Conservation (phyloP, 2,329 filamentous ascomycete genomes). For the Stemphylium lycopersici region DNA sequence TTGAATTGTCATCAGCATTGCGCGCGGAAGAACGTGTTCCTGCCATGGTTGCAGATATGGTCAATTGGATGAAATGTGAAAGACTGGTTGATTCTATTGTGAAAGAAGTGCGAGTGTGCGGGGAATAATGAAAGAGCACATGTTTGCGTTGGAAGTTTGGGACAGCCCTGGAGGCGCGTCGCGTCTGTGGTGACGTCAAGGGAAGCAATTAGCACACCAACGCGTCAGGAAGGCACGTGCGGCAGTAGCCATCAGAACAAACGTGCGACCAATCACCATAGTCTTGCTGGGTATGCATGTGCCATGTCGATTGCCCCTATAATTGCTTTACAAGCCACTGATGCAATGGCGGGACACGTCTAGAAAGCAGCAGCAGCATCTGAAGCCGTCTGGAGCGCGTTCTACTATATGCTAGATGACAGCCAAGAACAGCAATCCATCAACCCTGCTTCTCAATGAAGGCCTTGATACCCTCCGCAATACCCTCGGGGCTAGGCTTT, state of each 20-base stretch:
- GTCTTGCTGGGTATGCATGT: not conserved
- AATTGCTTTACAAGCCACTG: not conserved
- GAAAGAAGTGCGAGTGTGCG: not conserved
- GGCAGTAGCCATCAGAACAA: not conserved
- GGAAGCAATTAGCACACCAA: slow-evolving; percentile 8
- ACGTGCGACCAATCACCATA: not conserved
- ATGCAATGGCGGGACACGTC: not conserved
- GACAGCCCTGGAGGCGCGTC: slow-evolving; percentile 6
- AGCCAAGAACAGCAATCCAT: not conserved
- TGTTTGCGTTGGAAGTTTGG: slow-evolving; percentile 2
- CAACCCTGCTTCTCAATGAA: slow-evolving; percentile 16
- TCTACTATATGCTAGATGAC: not conserved
- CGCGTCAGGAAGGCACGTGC: slow-evolving; percentile 18
- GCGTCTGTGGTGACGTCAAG: slow-evolving; percentile 17
- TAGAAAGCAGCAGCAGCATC: not conserved
- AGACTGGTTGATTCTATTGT: not conserved
- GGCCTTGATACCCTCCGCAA: slow-evolving; percentile 69
- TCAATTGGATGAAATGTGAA: not conserved
- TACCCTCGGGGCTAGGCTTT: slow-evolving; percentile 80
- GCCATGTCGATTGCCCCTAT: not conserved
- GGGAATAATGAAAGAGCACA: not conserved
- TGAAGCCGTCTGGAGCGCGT: not conserved
- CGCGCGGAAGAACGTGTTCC: slow-evolving; percentile 38
- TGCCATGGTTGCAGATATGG: slow-evolving; percentile 27
- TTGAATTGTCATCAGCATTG: slow-evolving; percentile 22